Conservation (phyloP, 805 yeast genomes). For the Torulaspora indica region DNA sequence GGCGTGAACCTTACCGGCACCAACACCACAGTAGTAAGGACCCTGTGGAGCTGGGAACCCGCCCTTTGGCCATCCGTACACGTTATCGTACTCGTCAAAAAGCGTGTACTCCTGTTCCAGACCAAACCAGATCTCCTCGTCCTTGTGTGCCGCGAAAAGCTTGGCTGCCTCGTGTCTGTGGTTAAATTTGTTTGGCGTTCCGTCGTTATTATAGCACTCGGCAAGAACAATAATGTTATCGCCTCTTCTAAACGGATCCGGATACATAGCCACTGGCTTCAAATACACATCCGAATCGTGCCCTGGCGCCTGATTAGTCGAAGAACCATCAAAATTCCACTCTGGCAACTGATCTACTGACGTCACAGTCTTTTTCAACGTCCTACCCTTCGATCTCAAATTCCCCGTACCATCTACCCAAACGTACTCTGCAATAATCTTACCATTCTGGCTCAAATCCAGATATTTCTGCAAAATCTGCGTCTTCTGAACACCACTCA, state of each 20-base stretch:
- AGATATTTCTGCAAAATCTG: constrained; percentile 77
- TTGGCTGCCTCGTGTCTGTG: constrained; percentile 96
- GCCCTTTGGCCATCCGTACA: constrained; percentile 99
- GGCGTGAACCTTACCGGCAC: constrained; percentile 96
- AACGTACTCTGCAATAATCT: constrained; percentile 89
- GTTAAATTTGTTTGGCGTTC: constrained; percentile 97
- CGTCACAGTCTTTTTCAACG: constrained; percentile 62
- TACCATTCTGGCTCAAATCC: constrained; percentile 79
- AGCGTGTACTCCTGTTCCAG: constrained; percentile 98
- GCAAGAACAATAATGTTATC: constrained; percentile 92
- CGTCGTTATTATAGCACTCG: constrained; percentile 98
- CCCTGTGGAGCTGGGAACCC: constrained; percentile 99
- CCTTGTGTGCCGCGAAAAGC: constrained; percentile 86
- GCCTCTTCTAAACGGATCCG: constrained; percentile 97
- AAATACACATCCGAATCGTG: constrained; percentile 91
- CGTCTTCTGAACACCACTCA: constrained; percentile 50
- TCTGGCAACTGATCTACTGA: constrained; percentile 87
- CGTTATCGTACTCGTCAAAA: constrained; percentile 83
- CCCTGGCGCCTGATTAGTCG: constrained; percentile 98
- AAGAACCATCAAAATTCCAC: constrained; percentile 99
- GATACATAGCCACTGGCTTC: constrained; percentile 92
- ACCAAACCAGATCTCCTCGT: constrained; percentile 92
- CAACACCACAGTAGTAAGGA: constrained; percentile 99
- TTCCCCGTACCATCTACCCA: constrained; percentile 95
- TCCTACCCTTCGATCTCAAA: constrained; percentile 91